These are phyloP conservation scores for Pseudocercospora eumusae DNA, from an alignment of 2,329 filamentous ascomycete species.

Conservation along the genomic window DNA sequence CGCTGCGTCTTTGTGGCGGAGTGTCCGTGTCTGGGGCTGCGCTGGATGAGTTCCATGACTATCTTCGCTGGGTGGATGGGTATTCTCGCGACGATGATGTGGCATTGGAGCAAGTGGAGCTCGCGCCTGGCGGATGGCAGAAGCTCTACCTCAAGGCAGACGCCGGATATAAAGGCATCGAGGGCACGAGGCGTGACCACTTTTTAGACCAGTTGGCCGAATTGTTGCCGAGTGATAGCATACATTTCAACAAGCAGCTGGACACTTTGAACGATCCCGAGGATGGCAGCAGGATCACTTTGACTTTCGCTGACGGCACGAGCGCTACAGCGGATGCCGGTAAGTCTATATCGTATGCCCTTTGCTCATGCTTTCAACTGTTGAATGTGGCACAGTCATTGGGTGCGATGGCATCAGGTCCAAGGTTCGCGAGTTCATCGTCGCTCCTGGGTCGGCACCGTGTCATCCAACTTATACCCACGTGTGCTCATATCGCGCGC, in stretches of 20 bases:
- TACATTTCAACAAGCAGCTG: slow-evolving; percentile 39
- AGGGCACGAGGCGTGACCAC: slow-evolving; percentile 24
- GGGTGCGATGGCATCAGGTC: slow-evolving; percentile 67
- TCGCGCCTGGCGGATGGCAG: neutral
- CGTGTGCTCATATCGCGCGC: slow-evolving; percentile 62
- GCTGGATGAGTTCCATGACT: neutral
- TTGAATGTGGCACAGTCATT: slow-evolving; percentile 51
- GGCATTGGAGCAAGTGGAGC: neutral
- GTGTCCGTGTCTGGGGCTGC: neutral
- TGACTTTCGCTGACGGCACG: slow-evolving; percentile 43
- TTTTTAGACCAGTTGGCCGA: slow-evolving; percentile 47
- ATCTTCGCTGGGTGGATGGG: neutral
- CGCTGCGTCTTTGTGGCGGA: neutral
- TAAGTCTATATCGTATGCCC: neutral
- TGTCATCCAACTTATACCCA: slow-evolving; percentile 54
- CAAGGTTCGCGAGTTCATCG: slow-evolving; percentile 53
- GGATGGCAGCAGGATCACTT: slow-evolving; percentile 16
- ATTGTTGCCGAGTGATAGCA: slow-evolving; percentile 43
- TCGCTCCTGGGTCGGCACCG: slow-evolving; percentile 51
- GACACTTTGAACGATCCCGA: slow-evolving; percentile 31
- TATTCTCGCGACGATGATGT: neutral
- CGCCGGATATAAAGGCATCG: neutral
- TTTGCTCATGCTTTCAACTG: neutral
- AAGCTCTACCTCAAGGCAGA: neutral
- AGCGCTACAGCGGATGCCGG: slow-evolving; percentile 47